Evolutionary conservation across 1,284 basidiomycete genomes (phyloP), one percentile per base, ranked within the genome.

Genomic region (Sanguinoderma infundibulare): DNA sequence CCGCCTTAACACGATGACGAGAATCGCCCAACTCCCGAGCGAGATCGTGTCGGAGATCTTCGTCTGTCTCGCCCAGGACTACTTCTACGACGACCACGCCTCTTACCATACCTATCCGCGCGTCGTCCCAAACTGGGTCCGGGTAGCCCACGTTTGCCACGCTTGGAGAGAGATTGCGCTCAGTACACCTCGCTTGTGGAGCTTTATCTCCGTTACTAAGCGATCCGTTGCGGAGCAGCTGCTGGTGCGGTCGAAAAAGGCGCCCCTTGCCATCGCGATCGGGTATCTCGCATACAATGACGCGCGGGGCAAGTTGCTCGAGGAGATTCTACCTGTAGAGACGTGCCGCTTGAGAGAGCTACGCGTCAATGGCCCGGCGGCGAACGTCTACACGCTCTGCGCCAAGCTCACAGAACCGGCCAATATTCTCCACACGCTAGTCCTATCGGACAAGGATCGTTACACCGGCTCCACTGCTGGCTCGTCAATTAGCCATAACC

Each of bases 1-100:
- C 28, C 57, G 53, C 12, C 35, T 65, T 26, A 65, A 65, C 46
- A 50, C 49, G 20, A 46, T 58, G 49, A 56, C 56, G 12, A 10
- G 42, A 17, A 53, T 65, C 32, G 59, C 64, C 26, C 59, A 59
- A 12, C 54, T 66, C 12, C 64, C 59, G n/a, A 36, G 59, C 8
- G 61, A 66, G 39, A 10, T 66, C 8, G 51, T 66, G 26, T 58
- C 64, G 4, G 61, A 66, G 38, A 47, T 66, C 4, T 66, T 66
- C 46, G 14, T 59, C 3, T 57, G 60, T n/a, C 24, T 62, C 7
- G 54, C 38, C 7, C 32, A 38, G 8, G 38, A 42, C 1, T 34
- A 47, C 22, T 55, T 24, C 44, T 30, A 20, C 15, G 32, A 53
- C 3, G 7, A 15, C 2, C 40, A 32, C n/a, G n/a, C 3, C 35